These are phyloP conservation scores for Backusella luteola DNA, from an alignment of 192 early-diverging fungal species.

Conservation along the genomic window DNA sequence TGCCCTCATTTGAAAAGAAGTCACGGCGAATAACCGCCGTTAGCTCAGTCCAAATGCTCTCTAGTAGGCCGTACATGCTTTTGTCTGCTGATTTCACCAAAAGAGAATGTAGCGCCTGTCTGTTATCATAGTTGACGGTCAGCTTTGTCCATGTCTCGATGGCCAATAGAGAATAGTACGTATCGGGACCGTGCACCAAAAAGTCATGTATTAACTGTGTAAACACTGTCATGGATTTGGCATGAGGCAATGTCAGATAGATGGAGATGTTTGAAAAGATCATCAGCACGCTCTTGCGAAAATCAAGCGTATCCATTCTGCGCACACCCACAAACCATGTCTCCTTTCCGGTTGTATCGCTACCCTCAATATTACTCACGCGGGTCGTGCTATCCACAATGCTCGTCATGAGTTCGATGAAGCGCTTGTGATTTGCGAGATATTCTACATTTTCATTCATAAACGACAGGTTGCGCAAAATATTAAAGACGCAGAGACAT, in stretches of 20 bases:
- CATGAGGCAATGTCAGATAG: conserved; percentile 41
- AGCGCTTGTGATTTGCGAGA: conserved; percentile 44
- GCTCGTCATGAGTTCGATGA: conserved; percentile 38
- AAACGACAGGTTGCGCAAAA: conserved; percentile 58
- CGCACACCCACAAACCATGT: conserved; percentile 38
- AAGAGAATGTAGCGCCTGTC: conserved; percentile 39
- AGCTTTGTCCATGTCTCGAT: conserved; percentile 64
- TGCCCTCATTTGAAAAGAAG: conserved; percentile 34
- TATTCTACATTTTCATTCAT: conserved; percentile 47
- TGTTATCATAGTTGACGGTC: conserved; percentile 56
- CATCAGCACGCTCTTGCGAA: conserved; percentile 62
- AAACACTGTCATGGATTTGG: conserved; percentile 39
- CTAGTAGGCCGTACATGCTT: conserved; percentile 26
- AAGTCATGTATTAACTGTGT: conserved; percentile 51
- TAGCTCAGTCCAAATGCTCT: conserved; percentile 36
- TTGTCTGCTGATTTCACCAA: conserved; percentile 22
- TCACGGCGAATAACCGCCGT: conserved; percentile 30
- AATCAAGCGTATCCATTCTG: conserved; percentile 52
- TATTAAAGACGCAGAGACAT: conserved; percentile 51
- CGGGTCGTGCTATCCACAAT: conserved; percentile 19
- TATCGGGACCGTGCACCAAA: conserved; percentile 49
- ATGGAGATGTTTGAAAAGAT: conserved; percentile 63
- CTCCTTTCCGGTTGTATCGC: background rate
- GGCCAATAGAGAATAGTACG: conserved; percentile 59
- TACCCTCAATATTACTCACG: conserved; percentile 9